Conservation (phyloP, 306 rosid species). For the Urtica urens region DNA sequence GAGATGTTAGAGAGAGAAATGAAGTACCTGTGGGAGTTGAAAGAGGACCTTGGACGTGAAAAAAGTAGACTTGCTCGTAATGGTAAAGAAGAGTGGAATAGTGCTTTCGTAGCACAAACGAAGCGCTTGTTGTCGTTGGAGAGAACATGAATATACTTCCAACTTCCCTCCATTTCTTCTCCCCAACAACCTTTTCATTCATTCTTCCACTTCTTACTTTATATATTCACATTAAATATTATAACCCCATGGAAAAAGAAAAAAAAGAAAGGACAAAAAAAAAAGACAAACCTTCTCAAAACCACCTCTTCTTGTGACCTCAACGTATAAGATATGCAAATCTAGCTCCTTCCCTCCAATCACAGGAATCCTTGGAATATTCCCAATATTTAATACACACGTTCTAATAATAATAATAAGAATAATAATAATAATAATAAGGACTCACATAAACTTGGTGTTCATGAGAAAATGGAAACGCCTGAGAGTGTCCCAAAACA, state of each 20-base stretch:
- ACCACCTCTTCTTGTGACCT: conserved; percentile 84
- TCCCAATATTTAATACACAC: neutral
- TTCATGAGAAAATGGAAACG: conserved; percentile 74
- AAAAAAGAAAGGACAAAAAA: no score
- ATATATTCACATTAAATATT: no score
- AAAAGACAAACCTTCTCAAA: conserved; percentile 55
- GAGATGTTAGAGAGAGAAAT: neutral
- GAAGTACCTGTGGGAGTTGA: conserved; percentile 43
- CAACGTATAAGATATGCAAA: conserved; percentile 76
- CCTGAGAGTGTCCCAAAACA: conserved; percentile 81
- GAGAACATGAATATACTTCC: conserved; percentile 71
- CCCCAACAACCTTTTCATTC: conserved; percentile 59
- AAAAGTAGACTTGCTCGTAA: conserved; percentile 81
- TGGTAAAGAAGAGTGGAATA: conserved; percentile 69
- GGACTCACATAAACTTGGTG: conserved; percentile 71
- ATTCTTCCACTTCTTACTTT: neutral
- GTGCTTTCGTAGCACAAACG: conserved; percentile 80
- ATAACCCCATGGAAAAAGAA: no score
- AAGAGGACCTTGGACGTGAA: conserved; percentile 49
- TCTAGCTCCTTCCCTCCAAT: conserved; percentile 95
- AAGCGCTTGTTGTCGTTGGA: conserved; percentile 87
- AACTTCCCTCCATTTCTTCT: conserved; percentile 99
- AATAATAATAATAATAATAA: neutral
- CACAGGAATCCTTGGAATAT: conserved; percentile 71
- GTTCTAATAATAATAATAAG: neutral